phyloP scores from a whole-genome alignment of 495 filamentous ascomycete genomes.

The Schizothecium vesticola region DNA sequence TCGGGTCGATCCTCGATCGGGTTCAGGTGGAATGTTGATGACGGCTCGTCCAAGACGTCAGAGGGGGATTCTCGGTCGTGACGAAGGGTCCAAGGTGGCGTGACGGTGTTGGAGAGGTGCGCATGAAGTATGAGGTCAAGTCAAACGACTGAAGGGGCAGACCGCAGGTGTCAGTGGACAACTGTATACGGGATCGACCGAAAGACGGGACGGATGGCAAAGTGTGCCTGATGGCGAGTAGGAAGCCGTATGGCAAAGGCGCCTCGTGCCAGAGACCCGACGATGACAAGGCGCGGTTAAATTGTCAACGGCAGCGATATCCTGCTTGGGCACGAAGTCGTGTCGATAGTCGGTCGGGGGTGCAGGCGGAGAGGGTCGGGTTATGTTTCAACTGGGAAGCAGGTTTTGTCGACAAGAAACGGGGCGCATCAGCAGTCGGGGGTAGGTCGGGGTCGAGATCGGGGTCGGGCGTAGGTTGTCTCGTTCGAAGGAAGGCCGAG shows the following conservation, averaged over 20 bases:
- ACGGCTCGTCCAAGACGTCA: slow-evolving; percentile 17
- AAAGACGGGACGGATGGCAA: slow-evolving; percentile 7
- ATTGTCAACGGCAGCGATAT: slow-evolving; percentile 9
- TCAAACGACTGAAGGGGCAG: slow-evolving; percentile 12
- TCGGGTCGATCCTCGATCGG: neutral
- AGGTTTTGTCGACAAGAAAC: slow-evolving; percentile 20
- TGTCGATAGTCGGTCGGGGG: slow-evolving; percentile 13
- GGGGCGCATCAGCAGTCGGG: slow-evolving; percentile 13
- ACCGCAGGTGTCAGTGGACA: slow-evolving; percentile 16
- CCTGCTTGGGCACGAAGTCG: slow-evolving; percentile 20
- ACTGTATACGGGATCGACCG: slow-evolving; percentile 22
- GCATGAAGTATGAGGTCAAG: slow-evolving; percentile 38
- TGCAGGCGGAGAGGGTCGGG: slow-evolving; percentile 8
- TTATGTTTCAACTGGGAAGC: slow-evolving; percentile 21
- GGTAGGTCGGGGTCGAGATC: neutral
- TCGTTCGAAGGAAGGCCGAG: neutral
- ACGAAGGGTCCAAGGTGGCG: slow-evolving; percentile 2
- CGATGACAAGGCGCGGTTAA: slow-evolving; percentile 15
- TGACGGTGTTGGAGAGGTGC: slow-evolving; percentile 2
- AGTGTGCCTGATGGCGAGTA: slow-evolving; percentile 7
- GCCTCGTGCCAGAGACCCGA: slow-evolving; percentile 3
- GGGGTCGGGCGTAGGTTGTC: neutral
- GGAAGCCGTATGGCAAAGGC: slow-evolving; percentile 3
- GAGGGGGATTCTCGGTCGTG: slow-evolving; percentile 11
- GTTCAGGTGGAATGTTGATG: slow-evolving; percentile 13